phyloP scores from a whole-genome alignment of 1,284 basidiomycete genomes.

The Ceratobasidium sp. region DNA sequence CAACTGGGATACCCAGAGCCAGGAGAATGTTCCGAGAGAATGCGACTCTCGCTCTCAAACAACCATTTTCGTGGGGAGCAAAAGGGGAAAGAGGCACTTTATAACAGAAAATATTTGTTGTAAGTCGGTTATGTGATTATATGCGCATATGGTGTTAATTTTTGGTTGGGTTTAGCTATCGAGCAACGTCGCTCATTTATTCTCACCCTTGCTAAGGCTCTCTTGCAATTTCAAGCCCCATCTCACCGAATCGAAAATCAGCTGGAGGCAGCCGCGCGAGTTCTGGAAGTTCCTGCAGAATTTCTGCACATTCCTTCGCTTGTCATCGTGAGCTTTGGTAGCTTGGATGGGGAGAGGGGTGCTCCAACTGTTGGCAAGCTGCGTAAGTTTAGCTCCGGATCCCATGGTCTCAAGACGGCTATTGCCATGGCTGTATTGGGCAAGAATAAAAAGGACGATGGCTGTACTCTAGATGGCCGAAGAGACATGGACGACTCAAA shows the following conservation, averaged over 20 bases:
- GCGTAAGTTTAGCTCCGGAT: background rate
- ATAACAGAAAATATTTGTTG: conserved; percentile 31
- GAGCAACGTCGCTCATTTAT: conserved; percentile 75
- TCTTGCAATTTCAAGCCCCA: conserved; percentile 83
- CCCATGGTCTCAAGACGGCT: background rate
- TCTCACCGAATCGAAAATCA: conserved; percentile 87
- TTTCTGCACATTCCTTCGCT: conserved; percentile 83
- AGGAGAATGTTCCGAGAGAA: background rate
- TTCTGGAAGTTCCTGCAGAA: conserved; percentile 66
- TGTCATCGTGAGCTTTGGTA: conserved; percentile 77
- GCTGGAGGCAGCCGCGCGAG: conserved; percentile 61
- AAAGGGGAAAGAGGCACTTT: conserved; percentile 13
- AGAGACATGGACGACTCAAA: background rate
- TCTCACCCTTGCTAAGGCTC: conserved; percentile 77
- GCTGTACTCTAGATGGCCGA: background rate
- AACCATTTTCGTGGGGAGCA: conserved; percentile 14
- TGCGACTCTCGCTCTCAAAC: background rate
- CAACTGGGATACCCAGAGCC: too few relatives aligned
- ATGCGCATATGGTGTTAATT: background rate
- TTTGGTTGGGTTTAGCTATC: conserved; percentile 56
- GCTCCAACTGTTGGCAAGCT: background rate
- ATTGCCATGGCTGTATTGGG: conserved; percentile 4
- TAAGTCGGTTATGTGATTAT: background rate
- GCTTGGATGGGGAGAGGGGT: conserved; percentile 49
- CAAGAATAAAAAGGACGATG: background rate